Base-by-base conservation (phyloP, 805 yeast species). In the Wickerhamomyces ciferrii region DNA sequence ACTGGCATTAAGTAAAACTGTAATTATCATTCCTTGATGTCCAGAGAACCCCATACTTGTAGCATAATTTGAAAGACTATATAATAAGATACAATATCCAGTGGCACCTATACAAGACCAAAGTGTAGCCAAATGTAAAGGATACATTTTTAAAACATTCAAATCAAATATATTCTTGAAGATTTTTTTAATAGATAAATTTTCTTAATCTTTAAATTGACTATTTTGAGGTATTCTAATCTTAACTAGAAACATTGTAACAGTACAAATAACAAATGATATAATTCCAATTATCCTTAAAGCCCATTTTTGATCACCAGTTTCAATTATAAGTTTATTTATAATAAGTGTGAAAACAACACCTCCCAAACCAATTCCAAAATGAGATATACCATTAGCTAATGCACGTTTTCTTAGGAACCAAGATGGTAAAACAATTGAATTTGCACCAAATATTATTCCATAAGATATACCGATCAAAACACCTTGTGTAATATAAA, bases 301-400 rank as follows among this genome's bases (percentile, higher is more conserved):
- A 4, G 80, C 76, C 79, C 76, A 72, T 44, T 58, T 62, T 36
- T 75, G 74, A 46, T 70, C 59, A 1, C 76, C 74, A 9, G 70
- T 63, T 15, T 58, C 62, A 5, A 63, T 54, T 15, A 78, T 70
- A 48, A 78, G 59, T 15, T 68, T 67, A 45, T 74, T 68, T 11
- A 66, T 63, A 0, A 75, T 63, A 42, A 75, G 54, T 6, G 77
- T 63, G 45, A 67, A 71, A 0, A 66, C 55, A 9, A 75, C 68
- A 48, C 82, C 83, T 29, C 82, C 79, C 1, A 76, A 53, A 35
- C 83, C 83, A 4, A 79, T 69, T 10, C 83, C 84, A 20, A 72
- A 55, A 23, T 74, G 64, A 2, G 76, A 69, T 23, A 76, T 58
- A 5, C 83, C 82, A 55, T 71, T 67, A 2, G 81, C 78, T 13